These are phyloP conservation scores for Tolypocladium cylindrosporum DNA, from an alignment of 2,329 filamentous ascomycete species.

Conservation along the genomic window DNA sequence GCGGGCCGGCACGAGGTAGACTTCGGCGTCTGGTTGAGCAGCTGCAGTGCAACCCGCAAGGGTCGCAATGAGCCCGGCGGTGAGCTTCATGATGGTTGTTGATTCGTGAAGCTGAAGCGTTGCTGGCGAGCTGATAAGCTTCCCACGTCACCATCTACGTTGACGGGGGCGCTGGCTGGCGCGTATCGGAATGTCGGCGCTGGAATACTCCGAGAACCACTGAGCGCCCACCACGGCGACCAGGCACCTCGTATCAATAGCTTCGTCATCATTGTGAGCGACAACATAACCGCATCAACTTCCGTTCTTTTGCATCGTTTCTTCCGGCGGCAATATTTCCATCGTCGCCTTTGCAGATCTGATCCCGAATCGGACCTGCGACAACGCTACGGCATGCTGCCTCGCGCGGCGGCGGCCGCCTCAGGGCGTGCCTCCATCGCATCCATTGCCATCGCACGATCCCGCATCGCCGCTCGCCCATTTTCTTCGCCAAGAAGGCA, in stretches of 20 bases:
- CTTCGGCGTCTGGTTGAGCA: slow-evolving; percentile 33
- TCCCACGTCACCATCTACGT: slow-evolving; percentile 16
- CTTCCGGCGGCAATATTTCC: too few species aligned
- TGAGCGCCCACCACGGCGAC: slow-evolving; percentile 8
- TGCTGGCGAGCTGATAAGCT: slow-evolving; percentile 11
- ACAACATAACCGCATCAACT: not conserved
- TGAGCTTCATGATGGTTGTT: slow-evolving; percentile 31
- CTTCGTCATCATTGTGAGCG: not conserved
- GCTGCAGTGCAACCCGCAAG: slow-evolving; percentile 28
- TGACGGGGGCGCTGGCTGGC: slow-evolving; percentile 5
- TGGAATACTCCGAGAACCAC: slow-evolving; percentile 16
- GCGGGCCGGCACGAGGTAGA: slow-evolving; percentile 38
- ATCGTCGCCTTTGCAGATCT: not conserved
- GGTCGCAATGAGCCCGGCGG: slow-evolving; percentile 26
- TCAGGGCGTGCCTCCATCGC: slow-evolving; percentile 10
- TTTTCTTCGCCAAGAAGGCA: slow-evolving; percentile 12
- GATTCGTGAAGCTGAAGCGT: slow-evolving; percentile 22
- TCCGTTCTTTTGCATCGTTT: not conserved
- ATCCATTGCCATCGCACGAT: slow-evolving; percentile 9
- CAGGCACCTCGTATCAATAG: not conserved
- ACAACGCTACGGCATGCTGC: slow-evolving; percentile 9
- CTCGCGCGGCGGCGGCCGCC: slow-evolving; percentile 11
- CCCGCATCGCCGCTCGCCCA: slow-evolving; percentile 11
- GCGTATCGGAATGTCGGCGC: slow-evolving; percentile 16
- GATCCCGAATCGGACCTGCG: not conserved